Evolutionary conservation across 2,329 filamentous ascomycete species (phyloP).

Genomic region (Colletotrichum eremochloae): DNA sequence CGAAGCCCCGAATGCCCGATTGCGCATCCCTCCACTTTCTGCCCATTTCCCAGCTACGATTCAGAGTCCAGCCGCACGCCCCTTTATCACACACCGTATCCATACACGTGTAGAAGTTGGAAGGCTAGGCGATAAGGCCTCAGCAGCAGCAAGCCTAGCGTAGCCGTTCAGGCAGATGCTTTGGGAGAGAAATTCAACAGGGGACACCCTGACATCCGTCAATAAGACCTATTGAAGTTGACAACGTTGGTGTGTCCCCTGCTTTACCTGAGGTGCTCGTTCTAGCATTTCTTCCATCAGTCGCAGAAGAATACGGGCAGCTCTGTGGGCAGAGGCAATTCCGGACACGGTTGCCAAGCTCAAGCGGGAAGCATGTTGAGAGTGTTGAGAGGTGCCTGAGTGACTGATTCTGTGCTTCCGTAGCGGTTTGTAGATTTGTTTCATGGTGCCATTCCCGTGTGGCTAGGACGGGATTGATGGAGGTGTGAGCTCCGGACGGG

Average conservation of each 20-base stretch:
- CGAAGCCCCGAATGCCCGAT: conserved; percentile 37
- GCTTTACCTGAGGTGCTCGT: conserved; percentile 25
- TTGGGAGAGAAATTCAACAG: not conserved
- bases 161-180: conserved; percentile 3
- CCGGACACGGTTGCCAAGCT: conserved; percentile 22
- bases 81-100: conserved; percentile 6
- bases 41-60: conserved; percentile 29
- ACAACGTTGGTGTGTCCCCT: conserved; percentile 19
- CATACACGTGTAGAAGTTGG: not conserved
- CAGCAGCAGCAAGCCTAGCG: conserved; percentile 2
- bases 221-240: not conserved
- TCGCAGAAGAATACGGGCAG: conserved; percentile 34
- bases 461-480: conserved; percentile 27
- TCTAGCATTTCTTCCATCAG: conserved; percentile 20
- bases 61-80: conserved; percentile 26
- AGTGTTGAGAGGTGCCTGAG: conserved; percentile 9
- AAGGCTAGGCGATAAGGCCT: conserved; percentile 22
- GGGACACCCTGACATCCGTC: conserved; percentile 2
- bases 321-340: conserved; percentile 35
- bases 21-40: conserved; percentile 21
- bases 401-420: conserved; percentile 16
- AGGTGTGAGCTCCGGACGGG: conserved; percentile 29
- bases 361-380: conserved; percentile 20
- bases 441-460: conserved; percentile 29
- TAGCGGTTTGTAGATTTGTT: conserved; percentile 36